phyloP scores from a whole-genome alignment of 2,329 filamentous ascomycete genomes.

The Alternaria infectoria region DNA sequence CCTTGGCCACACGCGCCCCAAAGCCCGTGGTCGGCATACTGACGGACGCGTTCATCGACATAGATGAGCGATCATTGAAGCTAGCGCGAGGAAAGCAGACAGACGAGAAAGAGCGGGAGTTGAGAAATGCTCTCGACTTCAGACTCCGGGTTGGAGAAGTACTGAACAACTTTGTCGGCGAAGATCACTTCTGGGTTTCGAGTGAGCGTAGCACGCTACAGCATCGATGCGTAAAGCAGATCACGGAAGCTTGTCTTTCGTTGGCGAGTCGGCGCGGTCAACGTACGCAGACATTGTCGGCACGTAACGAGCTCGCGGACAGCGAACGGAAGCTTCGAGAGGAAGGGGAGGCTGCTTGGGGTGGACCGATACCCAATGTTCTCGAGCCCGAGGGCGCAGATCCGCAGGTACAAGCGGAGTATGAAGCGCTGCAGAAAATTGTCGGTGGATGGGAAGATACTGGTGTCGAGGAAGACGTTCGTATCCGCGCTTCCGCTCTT shows the following conservation, averaged over 20 bases:
- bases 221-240: slow-evolving; percentile 29
- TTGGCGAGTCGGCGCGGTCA: slow-evolving; percentile 69
- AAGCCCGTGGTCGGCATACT: slow-evolving; percentile 67
- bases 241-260: slow-evolving; percentile 66
- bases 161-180: slow-evolving; percentile 31
- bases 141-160: slow-evolving; percentile 71
- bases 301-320: slow-evolving; percentile 61
- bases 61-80: slow-evolving; percentile 54
- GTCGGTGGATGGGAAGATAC: slow-evolving; percentile 72
- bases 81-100: slow-evolving; percentile 18
- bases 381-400: slow-evolving; percentile 38
- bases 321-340: slow-evolving; percentile 56
- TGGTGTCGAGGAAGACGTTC: slow-evolving; percentile 69
- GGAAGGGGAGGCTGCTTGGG: slow-evolving; percentile 62
- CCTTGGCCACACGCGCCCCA: slow-evolving; percentile 67
- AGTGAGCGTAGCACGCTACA: not conserved
- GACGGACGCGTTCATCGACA: slow-evolving; percentile 71
- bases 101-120: slow-evolving; percentile 31
- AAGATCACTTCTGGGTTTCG: slow-evolving; percentile 26
- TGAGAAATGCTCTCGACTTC: slow-evolving; percentile 60
- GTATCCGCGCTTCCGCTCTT: slow-evolving; percentile 72
- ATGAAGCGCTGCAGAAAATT: slow-evolving; percentile 62
- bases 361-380: slow-evolving; percentile 54
- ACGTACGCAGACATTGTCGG: slow-evolving; percentile 64
- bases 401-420: slow-evolving; percentile 46